Evolutionary conservation across 2,329 filamentous ascomycete species (phyloP), one percentile per base, ranked within the genome.

Genomic region (Ophiocordyceps sinensis): DNA sequence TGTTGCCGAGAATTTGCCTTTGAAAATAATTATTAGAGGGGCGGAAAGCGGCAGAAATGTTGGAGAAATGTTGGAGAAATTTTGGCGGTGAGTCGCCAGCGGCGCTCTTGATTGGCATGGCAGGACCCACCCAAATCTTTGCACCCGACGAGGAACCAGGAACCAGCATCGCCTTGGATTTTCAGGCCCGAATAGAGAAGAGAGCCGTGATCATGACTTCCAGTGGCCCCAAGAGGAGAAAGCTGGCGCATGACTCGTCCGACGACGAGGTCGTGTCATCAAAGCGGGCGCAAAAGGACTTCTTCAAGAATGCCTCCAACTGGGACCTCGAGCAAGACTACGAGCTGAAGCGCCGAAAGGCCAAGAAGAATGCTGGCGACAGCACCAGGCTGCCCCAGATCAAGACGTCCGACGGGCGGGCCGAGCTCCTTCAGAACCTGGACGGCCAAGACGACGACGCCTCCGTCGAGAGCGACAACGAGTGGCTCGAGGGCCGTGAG

Each of bases 261-360:
- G 66, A 70, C 36, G 68, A 68, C 36, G 67, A 70, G 37, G 53
- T 54, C 12, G 44, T 53, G 26, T 52, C 53, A 7, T 58, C 56
- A 4, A 60, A 54, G 44, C 67, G 63, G 41, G 60, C 67, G n/a
- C 70, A 75, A 43, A 74, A 74, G 49, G 71, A 74, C 41, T 87
- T 88, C 59, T 74, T 85, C 64, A 75, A 76, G 52, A 80, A 76
- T 53, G 85, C 83, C 6, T 71, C 84, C 44, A 80, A 78, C 61
- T 96, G 89, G 87, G 79, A 94, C 54, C 72, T 94, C 38, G 91
- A 94, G 65, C 83, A 94, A 56, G 82, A 85, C 59, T 96, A 95
- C 67, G 87, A 94, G 61, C 75, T 75, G 45, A 77, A 78, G 50
- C 79, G 83, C 37, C 74, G 85, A 51, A 91, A 91, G 59, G 80